Percentiles rank a stretch among this genome's conserved stretches.
Evolutionary conservation across 768 basidiomycete species (phyloP).

Genomic region (Cystobasidium tubakii): DNA sequence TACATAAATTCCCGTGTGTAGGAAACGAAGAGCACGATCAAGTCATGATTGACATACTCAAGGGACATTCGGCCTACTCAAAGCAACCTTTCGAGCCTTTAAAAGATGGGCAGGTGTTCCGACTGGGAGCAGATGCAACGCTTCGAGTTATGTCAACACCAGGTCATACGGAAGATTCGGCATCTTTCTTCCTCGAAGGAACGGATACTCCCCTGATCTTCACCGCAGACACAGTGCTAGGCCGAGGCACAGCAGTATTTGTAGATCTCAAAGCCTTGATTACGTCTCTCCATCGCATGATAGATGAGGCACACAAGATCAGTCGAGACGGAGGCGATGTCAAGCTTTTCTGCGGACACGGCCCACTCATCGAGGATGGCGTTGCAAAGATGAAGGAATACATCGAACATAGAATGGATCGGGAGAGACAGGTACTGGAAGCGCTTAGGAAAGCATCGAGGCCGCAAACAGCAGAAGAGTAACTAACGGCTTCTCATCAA

Average conservation of each 20-base stretch:
- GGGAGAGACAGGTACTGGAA: conserved; percentile 69
- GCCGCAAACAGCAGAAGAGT: conserved; percentile 30
- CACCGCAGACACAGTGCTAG: conserved; percentile 84
- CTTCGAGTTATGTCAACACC: conserved; percentile 75
- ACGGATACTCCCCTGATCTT: conserved; percentile 64
- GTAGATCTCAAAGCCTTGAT: conserved; percentile 72
- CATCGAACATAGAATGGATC: conserved; percentile 69
- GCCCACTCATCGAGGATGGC: conserved; percentile 66
- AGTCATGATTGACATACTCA: conserved; percentile 1
- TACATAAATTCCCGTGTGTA: conserved; percentile 48
- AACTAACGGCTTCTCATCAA: neutral
- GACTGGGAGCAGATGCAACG: conserved; percentile 50
- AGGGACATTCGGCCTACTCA: neutral
- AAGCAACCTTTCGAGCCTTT: neutral
- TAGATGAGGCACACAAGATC: neutral
- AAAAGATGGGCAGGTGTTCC: conserved; percentile 12
- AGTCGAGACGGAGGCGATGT: neutral
- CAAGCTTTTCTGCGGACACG: conserved; percentile 80
- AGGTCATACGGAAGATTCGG: conserved; percentile 82
- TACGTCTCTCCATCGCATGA: conserved; percentile 55
- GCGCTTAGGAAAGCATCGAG: neutral
- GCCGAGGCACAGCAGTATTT: conserved; percentile 83
- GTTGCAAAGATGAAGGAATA: conserved; percentile 62
- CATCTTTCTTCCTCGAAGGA: conserved; percentile 63
- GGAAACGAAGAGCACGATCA: conserved; percentile 35